Evolutionary conservation across 1,284 basidiomycete species (phyloP).

Genomic region (Puccinia triticina): DNA sequence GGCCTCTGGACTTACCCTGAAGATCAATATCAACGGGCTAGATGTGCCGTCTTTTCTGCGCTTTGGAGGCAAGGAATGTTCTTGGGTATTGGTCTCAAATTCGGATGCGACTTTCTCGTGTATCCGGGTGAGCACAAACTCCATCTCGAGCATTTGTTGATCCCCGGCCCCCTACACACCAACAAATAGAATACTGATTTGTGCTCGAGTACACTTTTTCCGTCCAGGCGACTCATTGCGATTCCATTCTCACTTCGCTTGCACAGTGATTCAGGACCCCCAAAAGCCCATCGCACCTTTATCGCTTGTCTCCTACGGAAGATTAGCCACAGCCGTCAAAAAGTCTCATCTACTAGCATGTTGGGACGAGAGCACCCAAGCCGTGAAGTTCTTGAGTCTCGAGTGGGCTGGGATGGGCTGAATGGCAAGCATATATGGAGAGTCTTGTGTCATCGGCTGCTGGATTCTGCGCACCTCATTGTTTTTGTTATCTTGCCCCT

Average conservation of each 20-base stretch:
- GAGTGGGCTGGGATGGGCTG: constrained; percentile 52
- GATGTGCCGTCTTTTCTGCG: constrained; percentile 76
- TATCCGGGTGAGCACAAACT: constrained; percentile 75
- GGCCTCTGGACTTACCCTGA: constrained; percentile 78
- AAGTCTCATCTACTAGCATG: constrained; percentile 90
- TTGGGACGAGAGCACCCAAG: constrained; percentile 37
- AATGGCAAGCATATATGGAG: background rate
- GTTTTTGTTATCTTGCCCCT: too few relatives aligned
- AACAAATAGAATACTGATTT: background rate
- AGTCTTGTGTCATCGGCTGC: background rate
- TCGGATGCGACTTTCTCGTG: constrained; percentile 92
- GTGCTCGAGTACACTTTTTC: background rate
- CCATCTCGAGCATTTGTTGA: constrained; percentile 40
- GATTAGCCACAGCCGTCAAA: constrained; percentile 94
- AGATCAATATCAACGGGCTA: constrained; percentile 69
- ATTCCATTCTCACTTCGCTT: constrained; percentile 95
- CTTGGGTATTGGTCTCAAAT: constrained; percentile 84
- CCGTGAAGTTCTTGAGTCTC: constrained; percentile 40
- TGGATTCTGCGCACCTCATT: too few relatives aligned
- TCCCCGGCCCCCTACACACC: background rate
- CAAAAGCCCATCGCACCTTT: constrained; percentile 72
- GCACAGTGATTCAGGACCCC: constrained; percentile 74
- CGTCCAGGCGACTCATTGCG: constrained; percentile 82
- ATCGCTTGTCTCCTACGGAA: constrained; percentile 91
- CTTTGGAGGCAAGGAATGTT: constrained; percentile 80